Percentiles rank a stretch among this genome's conserved stretches.
Conservation (phyloP, 2,329 filamentous ascomycete species). For the Diaporthe ampelina region DNA sequence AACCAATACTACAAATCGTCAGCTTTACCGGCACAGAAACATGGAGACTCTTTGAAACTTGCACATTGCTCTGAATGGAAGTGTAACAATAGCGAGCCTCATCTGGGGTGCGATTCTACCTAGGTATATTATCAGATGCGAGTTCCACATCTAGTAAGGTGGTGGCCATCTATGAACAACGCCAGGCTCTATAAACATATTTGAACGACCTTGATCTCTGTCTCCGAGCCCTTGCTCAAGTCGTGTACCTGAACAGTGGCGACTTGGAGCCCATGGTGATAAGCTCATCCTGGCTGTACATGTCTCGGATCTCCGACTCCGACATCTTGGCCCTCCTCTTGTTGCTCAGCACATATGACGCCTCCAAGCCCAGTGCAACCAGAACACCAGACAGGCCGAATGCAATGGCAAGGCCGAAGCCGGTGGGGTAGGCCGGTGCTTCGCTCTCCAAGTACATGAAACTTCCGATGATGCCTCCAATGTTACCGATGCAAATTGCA, state of each 20-base stretch:
- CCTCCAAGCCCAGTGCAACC: slow-evolving; percentile 49
- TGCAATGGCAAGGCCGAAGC: slow-evolving; percentile 52
- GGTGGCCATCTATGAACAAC: no score
- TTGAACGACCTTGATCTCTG: background rate
- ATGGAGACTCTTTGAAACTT: no score
- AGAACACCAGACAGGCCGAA: slow-evolving; percentile 47
- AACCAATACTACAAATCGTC: no score
- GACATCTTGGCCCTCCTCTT: slow-evolving; percentile 45
- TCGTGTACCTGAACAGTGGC: slow-evolving; percentile 55
- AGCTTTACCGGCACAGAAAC: no score
- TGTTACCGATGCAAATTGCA: slow-evolving; percentile 55
- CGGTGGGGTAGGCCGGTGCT: slow-evolving; percentile 51
- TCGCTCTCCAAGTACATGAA: slow-evolving; percentile 44
- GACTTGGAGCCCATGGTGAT: slow-evolving; percentile 57
- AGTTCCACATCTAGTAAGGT: background rate
- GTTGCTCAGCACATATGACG: slow-evolving; percentile 48
- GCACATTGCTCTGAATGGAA: background rate
- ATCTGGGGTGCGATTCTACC: no score
- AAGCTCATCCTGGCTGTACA: slow-evolving; percentile 55
- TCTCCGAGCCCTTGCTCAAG: background rate
- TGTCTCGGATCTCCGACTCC: slow-evolving; percentile 47
- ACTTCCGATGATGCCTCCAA: slow-evolving; percentile 55
- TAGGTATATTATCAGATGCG: background rate
- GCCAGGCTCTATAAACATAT: background rate
- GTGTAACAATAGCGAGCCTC: background rate